phyloP scores from a whole-genome alignment of 331 rosid genomes.

The Arachis monticola region DNA sequence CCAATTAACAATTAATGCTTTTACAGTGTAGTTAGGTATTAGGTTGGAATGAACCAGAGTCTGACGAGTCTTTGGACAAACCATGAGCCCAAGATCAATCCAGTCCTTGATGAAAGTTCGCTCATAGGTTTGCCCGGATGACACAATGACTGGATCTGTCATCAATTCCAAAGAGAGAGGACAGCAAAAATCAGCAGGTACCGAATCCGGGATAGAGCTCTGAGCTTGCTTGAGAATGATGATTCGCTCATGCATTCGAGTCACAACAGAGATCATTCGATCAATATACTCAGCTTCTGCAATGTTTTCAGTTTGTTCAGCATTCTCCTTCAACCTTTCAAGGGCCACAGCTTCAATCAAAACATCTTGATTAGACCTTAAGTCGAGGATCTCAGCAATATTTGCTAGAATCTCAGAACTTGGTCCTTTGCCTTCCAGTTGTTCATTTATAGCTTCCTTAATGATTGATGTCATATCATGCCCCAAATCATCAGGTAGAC shows the following conservation, averaged over 20 bases:
- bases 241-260: constrained; percentile 57
- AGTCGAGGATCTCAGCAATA: constrained; percentile 58
- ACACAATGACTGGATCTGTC: constrained; percentile 94
- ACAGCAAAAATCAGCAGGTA: constrained; percentile 89
- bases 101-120: constrained; percentile 72
- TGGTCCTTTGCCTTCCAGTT: constrained; percentile 56
- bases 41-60: constrained; percentile 73
- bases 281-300: constrained; percentile 72
- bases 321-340: constrained; percentile 71
- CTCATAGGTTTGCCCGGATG: constrained; percentile 93
- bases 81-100: constrained; percentile 75
- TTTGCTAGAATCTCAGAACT: constrained; percentile 58
- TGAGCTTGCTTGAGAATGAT: constrained; percentile 59
- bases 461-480: constrained; percentile 51
- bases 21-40: constrained; percentile 85
- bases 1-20: constrained; percentile 89
- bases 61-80: constrained; percentile 90
- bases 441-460: constrained; percentile 60
- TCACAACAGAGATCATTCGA: constrained; percentile 59
- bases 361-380: constrained; percentile 66
- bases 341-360: constrained; percentile 82
- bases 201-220: constrained; percentile 57
- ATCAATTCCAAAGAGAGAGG: constrained; percentile 90
- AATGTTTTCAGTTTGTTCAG: constrained; percentile 66
- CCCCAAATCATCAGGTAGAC: constrained; percentile 55